Evolutionary conservation across 768 basidiomycete species (phyloP).

Genomic region (Butyriboletus loyo): DNA sequence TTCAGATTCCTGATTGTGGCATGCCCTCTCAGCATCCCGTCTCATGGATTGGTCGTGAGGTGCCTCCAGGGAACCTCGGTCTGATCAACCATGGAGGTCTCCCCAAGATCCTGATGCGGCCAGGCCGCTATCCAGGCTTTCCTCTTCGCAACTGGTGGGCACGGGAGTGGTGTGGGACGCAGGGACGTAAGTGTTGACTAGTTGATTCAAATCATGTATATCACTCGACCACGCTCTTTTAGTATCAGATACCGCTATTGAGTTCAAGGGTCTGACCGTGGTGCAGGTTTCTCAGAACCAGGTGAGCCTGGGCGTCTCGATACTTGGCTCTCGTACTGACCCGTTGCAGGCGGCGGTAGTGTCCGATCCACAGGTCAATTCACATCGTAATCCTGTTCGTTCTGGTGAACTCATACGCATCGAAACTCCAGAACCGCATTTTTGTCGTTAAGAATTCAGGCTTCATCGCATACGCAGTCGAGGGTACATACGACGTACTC

Average conservation of each 20-base stretch:
- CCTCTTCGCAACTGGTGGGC: conserved; percentile 87
- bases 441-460: conserved; percentile 80
- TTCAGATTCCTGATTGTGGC: background rate
- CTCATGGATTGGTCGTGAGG: conserved; percentile 68
- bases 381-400: background rate
- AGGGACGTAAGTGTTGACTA: conserved; percentile 50
- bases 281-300: conserved; percentile 88
- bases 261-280: conserved; percentile 76
- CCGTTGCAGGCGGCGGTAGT: conserved; percentile 55
- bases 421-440: conserved; percentile 51
- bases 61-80: conserved; percentile 69
- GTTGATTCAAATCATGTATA: background rate
- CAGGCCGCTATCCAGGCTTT: conserved; percentile 75
- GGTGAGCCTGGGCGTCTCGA: conserved; percentile 24
- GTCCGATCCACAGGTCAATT: conserved; percentile 59
- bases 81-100: conserved; percentile 80
- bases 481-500: conserved; percentile 76
- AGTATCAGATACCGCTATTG: conserved; percentile 83
- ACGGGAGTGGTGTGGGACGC: conserved; percentile 64
- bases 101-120: conserved; percentile 69
- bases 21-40: conserved; percentile 44
- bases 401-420: background rate
- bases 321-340: background rate
- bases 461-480: conserved; percentile 73
- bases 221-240: background rate